A percentile compares a stretch with the other conserved stretches of the same genome.
Evolutionary conservation across 345 rosid species (phyloP).

Genomic region (Populus nigra): DNA sequence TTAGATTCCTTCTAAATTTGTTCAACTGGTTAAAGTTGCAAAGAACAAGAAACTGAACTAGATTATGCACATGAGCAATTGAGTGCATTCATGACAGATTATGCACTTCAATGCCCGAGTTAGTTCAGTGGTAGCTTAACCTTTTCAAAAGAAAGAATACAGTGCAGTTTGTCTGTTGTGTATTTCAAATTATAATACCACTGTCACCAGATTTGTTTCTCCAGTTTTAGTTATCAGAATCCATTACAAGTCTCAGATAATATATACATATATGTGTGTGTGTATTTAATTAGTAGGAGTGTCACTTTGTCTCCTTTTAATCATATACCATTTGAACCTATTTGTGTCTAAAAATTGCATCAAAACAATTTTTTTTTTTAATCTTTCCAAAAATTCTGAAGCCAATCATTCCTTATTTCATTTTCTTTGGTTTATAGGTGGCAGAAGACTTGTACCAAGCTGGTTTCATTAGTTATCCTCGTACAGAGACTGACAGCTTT

Average conservation of each 20-base stretch:
- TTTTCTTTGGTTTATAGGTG: slow-evolving; percentile 53
- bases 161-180: neutral
- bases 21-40: neutral
- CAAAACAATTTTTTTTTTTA: neutral
- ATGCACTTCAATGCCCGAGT: neutral
- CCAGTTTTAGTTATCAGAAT: neutral
- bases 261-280: too few species aligned
- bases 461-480: slow-evolving; percentile 97
- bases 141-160: neutral
- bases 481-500: slow-evolving; percentile 92
- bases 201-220: neutral
- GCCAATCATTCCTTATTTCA: slow-evolving; percentile 1
- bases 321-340: too few species aligned
- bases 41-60: neutral
- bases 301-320: too few species aligned
- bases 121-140: neutral
- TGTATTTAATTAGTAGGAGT: too few species aligned
- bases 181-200: neutral
- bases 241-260: neutral
- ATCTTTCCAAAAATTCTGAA: neutral
- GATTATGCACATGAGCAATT: neutral
- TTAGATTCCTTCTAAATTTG: neutral
- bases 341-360: neutral
- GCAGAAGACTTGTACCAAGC: slow-evolving; percentile 97
- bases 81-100: neutral